Base-by-base conservation (phyloP, 2,329 filamentous ascomycete genomes). In the Chrysoporthe austroafricana region DNA sequence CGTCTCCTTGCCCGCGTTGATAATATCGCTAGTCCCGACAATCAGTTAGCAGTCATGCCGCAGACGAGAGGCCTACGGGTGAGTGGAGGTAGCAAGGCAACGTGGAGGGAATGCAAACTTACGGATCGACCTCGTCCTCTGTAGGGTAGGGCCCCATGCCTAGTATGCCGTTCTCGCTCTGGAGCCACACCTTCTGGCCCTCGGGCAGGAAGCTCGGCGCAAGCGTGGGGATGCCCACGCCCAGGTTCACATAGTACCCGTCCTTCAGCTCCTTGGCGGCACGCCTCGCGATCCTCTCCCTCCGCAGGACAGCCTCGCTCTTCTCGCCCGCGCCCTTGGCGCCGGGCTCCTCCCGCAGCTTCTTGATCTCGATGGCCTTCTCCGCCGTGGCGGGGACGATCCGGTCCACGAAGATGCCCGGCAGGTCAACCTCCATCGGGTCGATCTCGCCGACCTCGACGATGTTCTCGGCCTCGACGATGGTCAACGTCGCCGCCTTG, bases 1-100 rank as follows among this genome's bases (percentile, higher is more conserved):
- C 0, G 92, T 96, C 77, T 96, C 92, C 76, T 96, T 96, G 67
- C 93, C 92, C 0, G 93, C 93, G 73, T 96, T 96, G 80, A 96
- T 90, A 70, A 94, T 88, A 73, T 95, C 92, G 13, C 82, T 84
- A 46, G 8, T 9, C 34, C 13, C 16, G n/a, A 14, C 13, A 4
- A 34, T 50, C 26, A 26, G 26, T 69, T 44, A 14, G 16, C 50
- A 54, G 54, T 9, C 36, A 9, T 39, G 26, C 26, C 26, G 26
- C 26, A 26, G 26, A 26, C 26, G 50, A 39, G 63, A 9, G 11
- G 18, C 14, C 11, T 46, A 3, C 4, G 14, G 16, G 54, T 1
- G 36, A 18, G 1, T 1, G 6, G 13, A 13, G n/a, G 9, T 2
- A 26, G 8, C 36, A 9, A 4, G 32, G 1, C 3, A 2, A 26